Evolutionary conservation across 495 filamentous ascomycete species (phyloP).

Genomic region (Penicillium desertorum): DNA sequence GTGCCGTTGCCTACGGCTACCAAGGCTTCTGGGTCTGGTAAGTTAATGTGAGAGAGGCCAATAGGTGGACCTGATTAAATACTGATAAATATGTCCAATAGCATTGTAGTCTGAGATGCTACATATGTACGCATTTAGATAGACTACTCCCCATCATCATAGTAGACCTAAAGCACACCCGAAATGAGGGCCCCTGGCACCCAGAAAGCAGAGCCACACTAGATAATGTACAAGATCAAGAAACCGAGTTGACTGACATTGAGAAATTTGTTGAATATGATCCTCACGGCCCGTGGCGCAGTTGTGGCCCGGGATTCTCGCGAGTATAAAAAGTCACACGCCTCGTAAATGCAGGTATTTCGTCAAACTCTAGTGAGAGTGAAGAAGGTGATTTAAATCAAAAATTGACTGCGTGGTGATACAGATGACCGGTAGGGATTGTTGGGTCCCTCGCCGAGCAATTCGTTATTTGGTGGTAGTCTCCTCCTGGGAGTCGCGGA

Average conservation of each 20-base stretch:
- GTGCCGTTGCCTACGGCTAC: conserved; percentile 43
- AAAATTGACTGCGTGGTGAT: conserved; percentile 9
- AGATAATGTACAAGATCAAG: conserved; percentile 11
- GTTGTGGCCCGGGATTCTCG: neutral
- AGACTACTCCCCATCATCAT: neutral
- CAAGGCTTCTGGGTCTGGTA: neutral
- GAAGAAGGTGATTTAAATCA: neutral
- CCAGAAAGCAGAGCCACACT: neutral
- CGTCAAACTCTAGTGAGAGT: conserved; percentile 1
- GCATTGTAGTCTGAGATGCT: neutral
- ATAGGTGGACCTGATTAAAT: neutral
- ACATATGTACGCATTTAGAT: neutral
- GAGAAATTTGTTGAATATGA: conserved; percentile 2
- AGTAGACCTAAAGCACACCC: neutral
- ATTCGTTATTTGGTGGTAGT: neutral
- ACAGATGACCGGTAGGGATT: neutral
- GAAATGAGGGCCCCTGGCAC: neutral
- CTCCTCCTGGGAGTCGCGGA: conserved; percentile 6
- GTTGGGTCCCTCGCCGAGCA: neutral
- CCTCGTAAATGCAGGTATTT: conserved; percentile 25
- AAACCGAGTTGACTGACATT: conserved; percentile 1
- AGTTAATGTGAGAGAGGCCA: neutral
- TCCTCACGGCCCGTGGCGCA: neutral
- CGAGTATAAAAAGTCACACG: conserved; percentile 12
- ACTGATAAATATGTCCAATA: neutral